Conservation (phyloP, 2,329 filamentous ascomycete genomes). For the Pseudogymnoascus sp. region DNA sequence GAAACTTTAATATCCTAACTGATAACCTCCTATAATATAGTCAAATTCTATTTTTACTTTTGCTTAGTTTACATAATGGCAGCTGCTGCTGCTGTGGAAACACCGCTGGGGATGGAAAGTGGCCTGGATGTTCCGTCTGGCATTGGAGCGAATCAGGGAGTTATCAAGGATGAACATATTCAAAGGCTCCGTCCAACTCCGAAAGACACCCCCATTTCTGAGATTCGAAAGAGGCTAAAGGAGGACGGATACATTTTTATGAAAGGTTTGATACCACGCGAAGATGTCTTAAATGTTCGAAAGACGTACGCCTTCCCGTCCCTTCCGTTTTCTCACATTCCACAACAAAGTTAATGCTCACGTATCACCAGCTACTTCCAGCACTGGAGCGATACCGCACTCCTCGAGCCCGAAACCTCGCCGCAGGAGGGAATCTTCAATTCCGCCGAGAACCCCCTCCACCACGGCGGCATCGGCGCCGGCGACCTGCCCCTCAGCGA, state of each 20-base stretch:
- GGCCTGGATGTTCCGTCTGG: background rate
- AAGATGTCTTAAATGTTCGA: background rate
- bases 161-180: background rate
- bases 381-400: constrained; percentile 46
- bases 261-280: background rate
- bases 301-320: background rate
- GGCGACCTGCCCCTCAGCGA: background rate
- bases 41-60: background rate
- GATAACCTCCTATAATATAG: background rate
- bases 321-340: background rate
- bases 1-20: background rate
- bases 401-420: constrained; percentile 46
- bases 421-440: constrained; percentile 50
- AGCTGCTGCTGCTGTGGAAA: background rate
- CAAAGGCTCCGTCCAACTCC: background rate
- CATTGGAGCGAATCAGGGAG: background rate
- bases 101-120: background rate
- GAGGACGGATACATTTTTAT: background rate
- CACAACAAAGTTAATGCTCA: background rate
- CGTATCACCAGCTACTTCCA: constrained; percentile 39
- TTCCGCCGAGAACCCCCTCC: constrained; percentile 16
- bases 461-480: constrained; percentile 3
- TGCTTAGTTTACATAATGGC: background rate
- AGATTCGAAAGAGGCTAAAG: background rate
- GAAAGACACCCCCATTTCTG: background rate